Percentiles rank a stretch among this genome's conserved stretches.
Evolutionary conservation across 768 basidiomycete genomes (phyloP).

Genomic region (Auricularia sp.): DNA sequence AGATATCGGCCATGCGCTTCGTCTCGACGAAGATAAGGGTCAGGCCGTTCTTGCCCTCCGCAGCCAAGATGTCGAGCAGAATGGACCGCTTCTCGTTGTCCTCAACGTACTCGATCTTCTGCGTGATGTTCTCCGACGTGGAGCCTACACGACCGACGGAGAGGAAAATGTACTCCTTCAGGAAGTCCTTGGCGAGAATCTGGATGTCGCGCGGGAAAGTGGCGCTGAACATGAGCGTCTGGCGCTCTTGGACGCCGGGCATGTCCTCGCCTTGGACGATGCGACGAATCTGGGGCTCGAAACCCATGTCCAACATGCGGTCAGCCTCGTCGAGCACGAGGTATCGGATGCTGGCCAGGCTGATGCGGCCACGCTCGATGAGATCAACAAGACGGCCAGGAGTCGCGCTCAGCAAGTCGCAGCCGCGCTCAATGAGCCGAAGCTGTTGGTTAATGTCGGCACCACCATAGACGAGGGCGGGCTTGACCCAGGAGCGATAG

Average conservation of each 20-base stretch:
- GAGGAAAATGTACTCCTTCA: slow-evolving; percentile 98
- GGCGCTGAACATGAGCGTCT: slow-evolving; percentile 99
- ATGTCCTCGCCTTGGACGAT: slow-evolving; percentile 99
- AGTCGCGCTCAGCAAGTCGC: slow-evolving; percentile 93
- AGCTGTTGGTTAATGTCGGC: slow-evolving; percentile 96
- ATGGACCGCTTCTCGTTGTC: slow-evolving; percentile 95
- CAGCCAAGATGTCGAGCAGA: slow-evolving; percentile 83
- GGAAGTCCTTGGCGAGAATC: slow-evolving; percentile 87
- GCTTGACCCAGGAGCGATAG: slow-evolving; percentile 98
- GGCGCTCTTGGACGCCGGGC: slow-evolving; percentile 84
- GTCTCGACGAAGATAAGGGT: slow-evolving; percentile 98
- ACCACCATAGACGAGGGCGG: slow-evolving; percentile 97
- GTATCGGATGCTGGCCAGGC: slow-evolving; percentile 91
- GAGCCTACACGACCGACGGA: slow-evolving; percentile 97
- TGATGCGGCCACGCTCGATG: slow-evolving; percentile 95
- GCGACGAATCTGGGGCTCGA: slow-evolving; percentile 96
- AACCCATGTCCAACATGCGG: slow-evolving; percentile 99
- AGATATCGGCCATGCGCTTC: slow-evolving; percentile 97
- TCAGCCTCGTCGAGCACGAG: slow-evolving; percentile 99
- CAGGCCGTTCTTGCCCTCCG: slow-evolving; percentile 61
- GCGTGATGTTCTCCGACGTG: slow-evolving; percentile 98
- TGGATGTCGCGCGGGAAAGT: slow-evolving; percentile 99
- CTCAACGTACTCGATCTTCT: slow-evolving; percentile 97
- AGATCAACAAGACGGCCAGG: slow-evolving; percentile 97
- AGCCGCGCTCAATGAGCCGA: slow-evolving; percentile 88